Base-by-base conservation (phyloP, 768 basidiomycete genomes). In the Leccinellum luteum region DNA sequence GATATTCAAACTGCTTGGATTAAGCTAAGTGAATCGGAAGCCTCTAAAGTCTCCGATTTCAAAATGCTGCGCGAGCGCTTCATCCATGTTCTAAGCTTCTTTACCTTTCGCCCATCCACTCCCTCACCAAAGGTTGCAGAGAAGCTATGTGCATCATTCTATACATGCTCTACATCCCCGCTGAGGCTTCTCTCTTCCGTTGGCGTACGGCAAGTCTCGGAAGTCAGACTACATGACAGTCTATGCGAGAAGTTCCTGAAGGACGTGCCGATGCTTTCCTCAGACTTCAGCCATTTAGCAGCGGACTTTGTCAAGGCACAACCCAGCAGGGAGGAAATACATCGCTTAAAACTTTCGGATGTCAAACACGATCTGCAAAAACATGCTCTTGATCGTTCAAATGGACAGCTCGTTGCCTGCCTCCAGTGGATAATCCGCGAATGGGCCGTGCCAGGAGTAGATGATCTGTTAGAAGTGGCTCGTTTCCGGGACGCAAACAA, bases 241-340 rank as follows among this genome's bases (percentile, higher is more conserved):
- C 17, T 48, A 1, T 28, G 47, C 15, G 27, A 15, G 14, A 48
- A 28, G 27, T 48, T 48, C 47, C 15, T 98, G 60, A 88, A 87
- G 61, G 74, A 82, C 43, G 74, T 95, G 14, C 87, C 94, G 0
- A 79, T 89, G 27, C 67, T 97, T 6, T 85, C 91, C 0, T 75
- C 81, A 0, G 76, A 81, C 6, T 69, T 91, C 10, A 60, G 83
- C 31, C 68, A 72, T 1, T 80, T 78, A 13, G 86, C 86, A 1
- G 68, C 75, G 15, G 15, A 76, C 94, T n/a, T 78, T 79, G 21
- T 74, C 78, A 2, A 44, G 0, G 27, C 35, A 1, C n/a, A 57
- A 45, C 30, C 8, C n/a, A n/a, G n/a, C n/a, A n/a, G n/a, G n/a
- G n/a, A n/a, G n/a, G n/a, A n/a, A n/a, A n/a, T n/a, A n/a, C n/a